Percentiles rank a stretch among this genome's conserved stretches.
These are phyloP conservation scores for Leishmania major DNA, from an alignment of 208 protist genomes.

Conservation along the genomic window DNA sequence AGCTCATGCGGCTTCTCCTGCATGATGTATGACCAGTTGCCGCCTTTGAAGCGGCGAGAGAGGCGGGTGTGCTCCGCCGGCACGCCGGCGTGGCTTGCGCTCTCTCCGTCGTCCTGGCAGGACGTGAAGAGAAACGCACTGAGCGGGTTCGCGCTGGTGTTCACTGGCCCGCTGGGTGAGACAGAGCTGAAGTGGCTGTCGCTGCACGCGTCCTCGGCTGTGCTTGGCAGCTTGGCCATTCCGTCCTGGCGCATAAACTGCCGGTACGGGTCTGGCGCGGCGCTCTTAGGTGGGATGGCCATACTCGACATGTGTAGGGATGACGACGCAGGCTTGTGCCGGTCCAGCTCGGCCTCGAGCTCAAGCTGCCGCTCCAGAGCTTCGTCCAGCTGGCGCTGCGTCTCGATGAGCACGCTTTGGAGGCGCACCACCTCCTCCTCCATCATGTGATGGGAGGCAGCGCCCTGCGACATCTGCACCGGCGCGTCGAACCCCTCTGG, in stretches of 20 bases:
- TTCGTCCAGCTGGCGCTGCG: constrained; percentile 6
- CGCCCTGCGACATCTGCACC: not conserved
- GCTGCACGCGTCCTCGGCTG: not conserved
- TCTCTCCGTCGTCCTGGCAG: not conserved
- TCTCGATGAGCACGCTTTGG: constrained; percentile 3
- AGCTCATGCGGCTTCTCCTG: constrained; percentile 56
- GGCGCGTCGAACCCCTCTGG: not conserved
- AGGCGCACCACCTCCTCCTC: constrained; percentile 10
- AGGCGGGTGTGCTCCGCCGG: constrained; percentile 26
- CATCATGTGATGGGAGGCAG: not conserved
- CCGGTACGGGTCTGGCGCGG: not conserved
- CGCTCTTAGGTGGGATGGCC: not conserved
- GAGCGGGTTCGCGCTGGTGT: not conserved
- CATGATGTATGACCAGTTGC: constrained; percentile 58
- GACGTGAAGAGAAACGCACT: not conserved
- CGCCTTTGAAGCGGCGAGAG: constrained; percentile 42
- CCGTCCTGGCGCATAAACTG: constrained; percentile 23
- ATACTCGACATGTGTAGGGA: not conserved
- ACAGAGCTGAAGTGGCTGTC: constrained; percentile 1
- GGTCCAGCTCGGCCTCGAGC: constrained; percentile 11
- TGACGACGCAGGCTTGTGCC: not conserved
- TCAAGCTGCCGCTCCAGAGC: constrained; percentile 13
- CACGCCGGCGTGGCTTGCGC: not conserved
- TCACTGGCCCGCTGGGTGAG: not conserved
- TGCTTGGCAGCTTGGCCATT: constrained; percentile 8